Percentiles rank a stretch among this genome's conserved stretches.
Conservation (phyloP, 2,329 filamentous ascomycete species). For the Mariannaea elegans region DNA sequence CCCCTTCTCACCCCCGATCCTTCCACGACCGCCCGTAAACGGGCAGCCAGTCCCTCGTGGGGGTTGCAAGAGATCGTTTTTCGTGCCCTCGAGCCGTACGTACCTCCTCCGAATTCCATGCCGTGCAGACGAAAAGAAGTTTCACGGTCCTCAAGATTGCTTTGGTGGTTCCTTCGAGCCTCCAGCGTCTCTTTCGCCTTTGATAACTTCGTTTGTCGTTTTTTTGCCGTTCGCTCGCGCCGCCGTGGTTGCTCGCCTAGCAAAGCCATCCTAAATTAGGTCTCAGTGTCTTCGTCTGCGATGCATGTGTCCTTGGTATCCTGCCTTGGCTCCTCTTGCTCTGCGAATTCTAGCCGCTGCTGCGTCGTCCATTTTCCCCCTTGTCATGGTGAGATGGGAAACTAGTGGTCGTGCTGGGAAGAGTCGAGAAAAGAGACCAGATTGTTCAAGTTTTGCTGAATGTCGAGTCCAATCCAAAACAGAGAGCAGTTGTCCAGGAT, state of each 20-base stretch:
- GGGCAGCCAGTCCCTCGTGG: neutral
- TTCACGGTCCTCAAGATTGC: neutral
- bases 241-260: conserved; percentile 46
- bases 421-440: neutral
- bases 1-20: neutral
- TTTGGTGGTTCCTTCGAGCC: conserved; percentile 5
- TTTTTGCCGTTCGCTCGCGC: conserved; percentile 45
- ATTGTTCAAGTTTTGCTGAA: neutral
- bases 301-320: neutral
- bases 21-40: neutral
- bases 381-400: conserved; percentile 15
- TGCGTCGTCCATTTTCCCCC: conserved; percentile 53
- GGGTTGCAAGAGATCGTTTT: too few species aligned
- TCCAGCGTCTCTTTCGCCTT: conserved; percentile 1
- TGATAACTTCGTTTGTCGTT: neutral
- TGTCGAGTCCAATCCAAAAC: neutral
- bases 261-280: conserved; percentile 46
- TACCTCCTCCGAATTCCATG: too few species aligned
- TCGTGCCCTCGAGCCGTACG: too few species aligned
- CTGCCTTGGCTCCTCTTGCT: conserved; percentile 52
- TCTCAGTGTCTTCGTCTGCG: neutral
- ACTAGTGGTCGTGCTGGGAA: neutral
- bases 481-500: neutral
- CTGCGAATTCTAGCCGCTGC: conserved; percentile 53
- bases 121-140: neutral